Evolutionary conservation across 2,329 filamentous ascomycete genomes (phyloP).

Genomic region (Talaromyces piceae): DNA sequence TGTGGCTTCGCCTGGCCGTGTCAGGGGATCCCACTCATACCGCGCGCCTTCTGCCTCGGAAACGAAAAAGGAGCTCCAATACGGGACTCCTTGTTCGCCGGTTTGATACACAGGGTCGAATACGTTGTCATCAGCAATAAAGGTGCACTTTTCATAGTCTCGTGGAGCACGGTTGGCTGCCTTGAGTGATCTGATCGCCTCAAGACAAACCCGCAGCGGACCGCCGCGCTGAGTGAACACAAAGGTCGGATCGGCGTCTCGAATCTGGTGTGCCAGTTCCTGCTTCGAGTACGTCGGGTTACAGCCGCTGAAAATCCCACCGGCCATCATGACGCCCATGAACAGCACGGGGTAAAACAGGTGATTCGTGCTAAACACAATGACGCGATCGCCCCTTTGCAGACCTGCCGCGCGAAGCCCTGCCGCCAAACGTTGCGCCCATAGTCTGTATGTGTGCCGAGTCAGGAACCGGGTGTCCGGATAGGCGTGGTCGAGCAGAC

Average conservation of each 20-base stretch:
- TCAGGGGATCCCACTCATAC: conserved; percentile 56
- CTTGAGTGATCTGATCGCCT: conserved; percentile 15
- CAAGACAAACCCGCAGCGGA: conserved; percentile 8
- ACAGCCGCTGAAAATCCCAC: conserved; percentile 69
- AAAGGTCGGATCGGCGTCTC: conserved; percentile 61
- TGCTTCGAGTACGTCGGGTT: conserved; percentile 63
- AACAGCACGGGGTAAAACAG: conserved; percentile 65
- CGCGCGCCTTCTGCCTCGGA: conserved; percentile 43
- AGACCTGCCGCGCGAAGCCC: conserved; percentile 60
- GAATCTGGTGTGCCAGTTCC: conserved; percentile 68
- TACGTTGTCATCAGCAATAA: conserved; percentile 1
- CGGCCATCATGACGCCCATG: conserved; percentile 68
- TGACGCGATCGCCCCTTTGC: conserved; percentile 59
- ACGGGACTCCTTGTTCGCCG: conserved; percentile 32
- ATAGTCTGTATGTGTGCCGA: conserved; percentile 56
- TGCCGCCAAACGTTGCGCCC: conserved; percentile 64
- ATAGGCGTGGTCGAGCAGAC: conserved; percentile 57
- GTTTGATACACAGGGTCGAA: not conserved
- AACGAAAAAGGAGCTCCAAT: conserved; percentile 59
- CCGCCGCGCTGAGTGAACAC: conserved; percentile 40
- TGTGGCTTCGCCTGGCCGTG: conserved; percentile 20
- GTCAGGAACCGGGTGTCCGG: conserved; percentile 63
- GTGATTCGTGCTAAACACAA: conserved; percentile 67
- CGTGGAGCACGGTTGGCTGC: not conserved
- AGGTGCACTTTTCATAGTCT: conserved; percentile 5